Conservation (phyloP, 495 filamentous ascomycete species). For the Penicillium goetzii region DNA sequence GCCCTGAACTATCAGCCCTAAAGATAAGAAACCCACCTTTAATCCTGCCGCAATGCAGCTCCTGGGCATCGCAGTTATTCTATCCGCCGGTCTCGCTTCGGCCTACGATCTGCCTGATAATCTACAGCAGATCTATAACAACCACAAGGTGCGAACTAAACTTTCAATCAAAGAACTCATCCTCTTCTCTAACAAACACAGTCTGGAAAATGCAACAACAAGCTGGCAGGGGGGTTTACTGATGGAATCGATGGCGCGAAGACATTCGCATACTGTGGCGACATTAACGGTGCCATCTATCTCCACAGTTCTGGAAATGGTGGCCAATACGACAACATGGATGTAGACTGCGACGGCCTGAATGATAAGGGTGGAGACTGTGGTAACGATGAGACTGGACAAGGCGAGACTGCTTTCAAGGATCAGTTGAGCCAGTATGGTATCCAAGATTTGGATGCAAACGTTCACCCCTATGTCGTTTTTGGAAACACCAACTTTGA, state of each 20-base stretch:
- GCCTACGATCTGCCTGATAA: slow-evolving; percentile 37
- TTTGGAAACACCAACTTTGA: slow-evolving; percentile 65
- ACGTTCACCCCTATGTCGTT: slow-evolving; percentile 67
- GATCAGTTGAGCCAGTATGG: slow-evolving; percentile 47
- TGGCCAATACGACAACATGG: slow-evolving; percentile 52
- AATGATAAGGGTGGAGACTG: slow-evolving; percentile 54
- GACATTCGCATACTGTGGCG: slow-evolving; percentile 34
- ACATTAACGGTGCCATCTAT: slow-evolving; percentile 36
- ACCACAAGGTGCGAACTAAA: slow-evolving; percentile 25
- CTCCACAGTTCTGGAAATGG: slow-evolving; percentile 30
- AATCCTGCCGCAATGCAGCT: background rate
- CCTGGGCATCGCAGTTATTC: background rate
- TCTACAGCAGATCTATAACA: slow-evolving; percentile 34
- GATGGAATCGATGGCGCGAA: slow-evolving; percentile 20
- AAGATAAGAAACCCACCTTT: background rate
- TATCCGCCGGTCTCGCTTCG: slow-evolving; percentile 7
- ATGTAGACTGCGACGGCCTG: slow-evolving; percentile 70
- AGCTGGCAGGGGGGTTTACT: slow-evolving; percentile 32
- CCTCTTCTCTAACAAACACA: slow-evolving; percentile 6
- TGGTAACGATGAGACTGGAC: slow-evolving; percentile 52
- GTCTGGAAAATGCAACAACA: slow-evolving; percentile 30
- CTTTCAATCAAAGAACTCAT: too few relatives aligned
- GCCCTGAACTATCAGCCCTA: background rate
- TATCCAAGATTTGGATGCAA: slow-evolving; percentile 61
- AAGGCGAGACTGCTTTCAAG: slow-evolving; percentile 59